Evolutionary conservation across 148 eudicot genomes (phyloP).

Genomic region (Selenicereus undatus): DNA sequence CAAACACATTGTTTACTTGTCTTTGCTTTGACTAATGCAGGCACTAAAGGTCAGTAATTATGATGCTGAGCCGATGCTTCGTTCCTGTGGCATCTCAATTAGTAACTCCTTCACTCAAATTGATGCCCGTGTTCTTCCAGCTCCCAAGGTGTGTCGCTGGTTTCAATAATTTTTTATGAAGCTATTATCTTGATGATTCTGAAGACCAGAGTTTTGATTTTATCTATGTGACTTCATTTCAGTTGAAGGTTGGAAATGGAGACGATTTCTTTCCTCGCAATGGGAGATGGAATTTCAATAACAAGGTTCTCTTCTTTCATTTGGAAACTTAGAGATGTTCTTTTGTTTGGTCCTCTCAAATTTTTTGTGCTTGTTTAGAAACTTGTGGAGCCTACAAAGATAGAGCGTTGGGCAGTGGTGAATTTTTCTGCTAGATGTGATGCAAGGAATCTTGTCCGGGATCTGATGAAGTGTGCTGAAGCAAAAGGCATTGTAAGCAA

Average conservation of each 20-base stretch:
- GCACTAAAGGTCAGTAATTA: slow-evolving; percentile 9
- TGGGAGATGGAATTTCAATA: slow-evolving; percentile 8
- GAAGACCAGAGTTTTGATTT: neutral
- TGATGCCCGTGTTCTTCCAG: slow-evolving; percentile 20
- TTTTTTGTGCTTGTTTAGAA: slow-evolving; percentile 14
- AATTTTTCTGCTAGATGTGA: slow-evolving; percentile 35
- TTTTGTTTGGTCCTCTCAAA: neutral
- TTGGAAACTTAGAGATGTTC: neutral
- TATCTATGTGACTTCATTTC: neutral
- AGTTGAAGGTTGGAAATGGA: slow-evolving; percentile 6
- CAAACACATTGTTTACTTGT: neutral
- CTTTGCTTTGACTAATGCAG: slow-evolving; percentile 7
- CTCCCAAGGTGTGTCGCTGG: slow-evolving; percentile 14
- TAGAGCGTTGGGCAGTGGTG: slow-evolving; percentile 31
- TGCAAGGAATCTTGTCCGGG: slow-evolving; percentile 4
- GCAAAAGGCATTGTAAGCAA: slow-evolving; percentile 31
- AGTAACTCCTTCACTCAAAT: slow-evolving; percentile 6
- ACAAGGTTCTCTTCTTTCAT: slow-evolving; percentile 11
- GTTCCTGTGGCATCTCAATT: slow-evolving; percentile 16
- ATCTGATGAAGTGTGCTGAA: slow-evolving; percentile 25
- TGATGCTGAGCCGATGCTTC: slow-evolving; percentile 19
- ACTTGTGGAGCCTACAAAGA: slow-evolving; percentile 23
- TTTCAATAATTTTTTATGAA: neutral
- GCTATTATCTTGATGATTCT: neutral
- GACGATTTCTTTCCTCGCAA: slow-evolving; percentile 12